Conservation (phyloP, 2,329 filamentous ascomycete species). For the Bipolaris cookei region DNA sequence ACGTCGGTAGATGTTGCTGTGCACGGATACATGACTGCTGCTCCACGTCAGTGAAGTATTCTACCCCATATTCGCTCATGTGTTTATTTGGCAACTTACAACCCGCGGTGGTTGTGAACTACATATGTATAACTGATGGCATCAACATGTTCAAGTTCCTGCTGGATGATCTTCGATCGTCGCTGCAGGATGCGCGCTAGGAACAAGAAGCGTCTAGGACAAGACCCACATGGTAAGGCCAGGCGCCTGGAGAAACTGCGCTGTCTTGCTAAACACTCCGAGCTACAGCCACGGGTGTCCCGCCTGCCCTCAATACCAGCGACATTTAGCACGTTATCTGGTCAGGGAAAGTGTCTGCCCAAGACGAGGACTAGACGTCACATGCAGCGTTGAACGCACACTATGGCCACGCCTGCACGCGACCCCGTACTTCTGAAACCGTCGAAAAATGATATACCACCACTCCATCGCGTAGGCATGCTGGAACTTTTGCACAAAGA, state of each 20-base stretch:
- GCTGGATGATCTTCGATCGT: not conserved
- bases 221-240: slow-evolving; percentile 10
- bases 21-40: too few species aligned
- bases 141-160: not conserved
- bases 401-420: slow-evolving; percentile 4
- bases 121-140: not conserved
- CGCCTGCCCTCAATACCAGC: slow-evolving; percentile 4
- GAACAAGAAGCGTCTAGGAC: slow-evolving; percentile 1
- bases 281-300: not conserved
- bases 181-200: slow-evolving; percentile 3
- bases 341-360: not conserved
- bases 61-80: not conserved
- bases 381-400: slow-evolving; percentile 5
- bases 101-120: not conserved
- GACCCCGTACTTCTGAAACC: slow-evolving; percentile 5
- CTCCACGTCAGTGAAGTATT: not conserved
- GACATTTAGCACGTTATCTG: not conserved
- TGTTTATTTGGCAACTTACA: not conserved
- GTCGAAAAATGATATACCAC: slow-evolving; percentile 9
- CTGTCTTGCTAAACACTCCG: slow-evolving; percentile 3
- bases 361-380: slow-evolving; percentile 3
- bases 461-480: slow-evolving; percentile 24
- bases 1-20: too few species aligned
- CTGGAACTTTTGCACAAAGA: slow-evolving; percentile 31
- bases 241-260: slow-evolving; percentile 5